These are phyloP conservation scores for Umbilicus rupestris DNA, from an alignment of 164 flowering plant species.

Conservation along the genomic window DNA sequence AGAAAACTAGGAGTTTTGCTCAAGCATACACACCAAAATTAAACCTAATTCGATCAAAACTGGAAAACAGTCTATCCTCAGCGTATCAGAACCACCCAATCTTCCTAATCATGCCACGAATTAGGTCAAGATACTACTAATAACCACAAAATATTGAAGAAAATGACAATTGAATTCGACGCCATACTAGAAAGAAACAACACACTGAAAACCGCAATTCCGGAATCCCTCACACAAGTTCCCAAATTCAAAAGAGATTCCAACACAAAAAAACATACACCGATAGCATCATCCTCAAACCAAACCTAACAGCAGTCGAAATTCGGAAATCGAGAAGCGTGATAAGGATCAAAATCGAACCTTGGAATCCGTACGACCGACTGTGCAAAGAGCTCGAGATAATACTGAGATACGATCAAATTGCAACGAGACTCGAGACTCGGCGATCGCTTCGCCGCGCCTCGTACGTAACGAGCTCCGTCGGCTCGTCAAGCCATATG, in stretches of 20 bases:
- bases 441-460: not conserved
- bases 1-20: no score
- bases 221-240: not conserved
- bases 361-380: not conserved
- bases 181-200: not conserved
- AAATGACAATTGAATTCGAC: not conserved
- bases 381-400: not conserved
- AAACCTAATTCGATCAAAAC: no score
- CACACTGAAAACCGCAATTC: not conserved
- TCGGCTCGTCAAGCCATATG: not conserved
- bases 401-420: not conserved
- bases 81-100: not conserved
- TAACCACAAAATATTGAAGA: not conserved
- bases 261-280: not conserved
- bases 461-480: not conserved
- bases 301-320: not conserved
- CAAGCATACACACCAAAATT: no score
- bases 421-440: not conserved
- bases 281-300: not conserved
- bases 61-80: no score
- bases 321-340: not conserved
- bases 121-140: not conserved
- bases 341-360: not conserved
- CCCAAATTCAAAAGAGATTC: not conserved
- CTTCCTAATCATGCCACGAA: not conserved